These are phyloP conservation scores for Asclepias syriaca DNA, from an alignment of 257 asterid genomes.

Conservation along the genomic window DNA sequence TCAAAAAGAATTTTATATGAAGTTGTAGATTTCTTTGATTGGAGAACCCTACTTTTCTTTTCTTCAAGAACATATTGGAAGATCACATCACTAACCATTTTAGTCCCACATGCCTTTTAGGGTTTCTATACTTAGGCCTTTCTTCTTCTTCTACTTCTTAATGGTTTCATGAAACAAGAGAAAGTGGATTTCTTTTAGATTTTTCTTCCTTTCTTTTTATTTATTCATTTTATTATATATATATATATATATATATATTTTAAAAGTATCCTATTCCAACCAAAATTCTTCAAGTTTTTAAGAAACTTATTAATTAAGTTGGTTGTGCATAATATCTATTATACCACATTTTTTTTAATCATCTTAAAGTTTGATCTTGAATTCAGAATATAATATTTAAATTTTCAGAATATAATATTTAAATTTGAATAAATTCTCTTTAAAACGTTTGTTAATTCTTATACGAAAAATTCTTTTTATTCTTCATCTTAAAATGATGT, in stretches of 20 bases:
- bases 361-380: too few species aligned
- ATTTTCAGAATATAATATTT: too few species aligned
- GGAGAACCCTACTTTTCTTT: not conserved
- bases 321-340: too few species aligned
- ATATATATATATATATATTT: too few species aligned
- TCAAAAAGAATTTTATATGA: not conserved
- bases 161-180: constrained; percentile 1
- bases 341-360: too few species aligned
- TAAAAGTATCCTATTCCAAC: constrained; percentile 8
- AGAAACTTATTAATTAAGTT: not conserved
- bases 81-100: constrained; percentile 9
- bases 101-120: constrained; percentile 1
- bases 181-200: constrained; percentile 2
- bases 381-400: too few species aligned
- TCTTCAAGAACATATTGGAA: not conserved
- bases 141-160: not conserved
- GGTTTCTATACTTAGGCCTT: not conserved
- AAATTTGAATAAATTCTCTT: too few species aligned
- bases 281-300: not conserved
- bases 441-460: too few species aligned
- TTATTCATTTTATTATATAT: too few species aligned
- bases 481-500: too few species aligned
- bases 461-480: too few species aligned
- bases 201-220: not conserved
- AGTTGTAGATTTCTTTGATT: not conserved